phyloP scores from a whole-genome alignment of 2,329 filamentous ascomycete species.

The Aspergillus awamori region DNA sequence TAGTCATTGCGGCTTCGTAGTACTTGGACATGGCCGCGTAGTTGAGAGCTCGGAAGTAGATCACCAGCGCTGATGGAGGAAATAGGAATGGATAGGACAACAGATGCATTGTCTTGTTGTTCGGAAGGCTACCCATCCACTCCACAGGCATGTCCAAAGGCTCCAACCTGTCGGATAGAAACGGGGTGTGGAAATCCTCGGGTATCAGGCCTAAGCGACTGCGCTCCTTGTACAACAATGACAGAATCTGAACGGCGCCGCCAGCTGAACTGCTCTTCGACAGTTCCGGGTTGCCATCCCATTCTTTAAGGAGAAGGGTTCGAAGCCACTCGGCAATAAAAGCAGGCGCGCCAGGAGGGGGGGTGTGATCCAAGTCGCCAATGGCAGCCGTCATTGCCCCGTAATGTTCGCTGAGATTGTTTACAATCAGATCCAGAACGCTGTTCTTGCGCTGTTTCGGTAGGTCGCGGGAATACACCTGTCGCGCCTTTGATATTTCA shows the following conservation, averaged over 20 bases:
- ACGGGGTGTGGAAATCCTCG: slow-evolving; percentile 72
- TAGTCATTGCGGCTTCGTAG: slow-evolving; percentile 67
- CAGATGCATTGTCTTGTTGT: slow-evolving; percentile 70
- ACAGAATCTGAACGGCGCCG: slow-evolving; percentile 74
- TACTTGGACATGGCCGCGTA: slow-evolving; percentile 81
- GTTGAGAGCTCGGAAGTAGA: slow-evolving; percentile 86
- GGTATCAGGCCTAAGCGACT: slow-evolving; percentile 67
- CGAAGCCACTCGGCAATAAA: slow-evolving; percentile 52
- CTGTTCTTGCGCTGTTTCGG: slow-evolving; percentile 33
- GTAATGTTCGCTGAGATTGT: slow-evolving; percentile 38
- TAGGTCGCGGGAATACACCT: slow-evolving; percentile 31
- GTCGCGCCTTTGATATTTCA: slow-evolving; percentile 49
- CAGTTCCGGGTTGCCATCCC: slow-evolving; percentile 75
- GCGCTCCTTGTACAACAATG: slow-evolving; percentile 72
- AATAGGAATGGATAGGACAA: slow-evolving; percentile 83
- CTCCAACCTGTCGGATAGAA: slow-evolving; percentile 76
- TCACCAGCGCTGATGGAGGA: slow-evolving; percentile 69
- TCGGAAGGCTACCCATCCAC: slow-evolving; percentile 66
- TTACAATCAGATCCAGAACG: slow-evolving; percentile 41
- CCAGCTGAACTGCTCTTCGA: slow-evolving; percentile 71
- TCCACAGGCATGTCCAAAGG: slow-evolving; percentile 71
- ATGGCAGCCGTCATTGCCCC: slow-evolving; percentile 16
- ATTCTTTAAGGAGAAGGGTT: slow-evolving; percentile 74
- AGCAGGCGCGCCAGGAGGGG: slow-evolving; percentile 32
- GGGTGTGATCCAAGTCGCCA: slow-evolving; percentile 13